Evolutionary conservation across 192 early-diverging fungal species (phyloP).

Genomic region (Backusella circina): DNA sequence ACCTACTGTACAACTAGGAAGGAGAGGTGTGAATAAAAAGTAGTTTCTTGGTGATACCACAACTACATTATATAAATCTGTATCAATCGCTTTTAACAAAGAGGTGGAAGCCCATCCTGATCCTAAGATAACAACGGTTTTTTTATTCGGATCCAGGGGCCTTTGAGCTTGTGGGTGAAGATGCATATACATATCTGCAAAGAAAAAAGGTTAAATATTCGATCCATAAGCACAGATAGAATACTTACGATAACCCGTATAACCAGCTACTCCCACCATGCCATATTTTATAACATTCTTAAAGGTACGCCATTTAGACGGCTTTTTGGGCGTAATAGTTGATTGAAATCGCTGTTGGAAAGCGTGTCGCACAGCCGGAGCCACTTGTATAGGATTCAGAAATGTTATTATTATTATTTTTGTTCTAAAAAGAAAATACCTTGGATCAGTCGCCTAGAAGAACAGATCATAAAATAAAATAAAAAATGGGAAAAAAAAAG

Average conservation of each 20-base stretch:
- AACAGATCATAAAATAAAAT: background rate
- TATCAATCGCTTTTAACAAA: background rate
- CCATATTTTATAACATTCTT: background rate
- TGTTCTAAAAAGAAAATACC: background rate
- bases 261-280: background rate
- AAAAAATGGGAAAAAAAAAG: background rate
- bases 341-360: background rate
- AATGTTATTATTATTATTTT: background rate
- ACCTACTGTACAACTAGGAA: constrained; percentile 79
- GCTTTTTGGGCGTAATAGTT: background rate
- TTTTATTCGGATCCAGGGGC: constrained; percentile 11
- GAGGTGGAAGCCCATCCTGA: background rate
- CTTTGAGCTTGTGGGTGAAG: constrained; percentile 37
- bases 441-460: background rate
- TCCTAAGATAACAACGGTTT: background rate
- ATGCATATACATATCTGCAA: constrained; percentile 35
- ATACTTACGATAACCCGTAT: background rate
- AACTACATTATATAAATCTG: background rate
- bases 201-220: background rate
- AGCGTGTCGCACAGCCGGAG: background rate
- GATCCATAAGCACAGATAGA: background rate
- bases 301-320: background rate
- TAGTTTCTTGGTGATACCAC: background rate
- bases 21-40: constrained; percentile 40
- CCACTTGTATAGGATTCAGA: background rate